Conservation (phyloP, 768 basidiomycete species). For the Suillus bovinus region DNA sequence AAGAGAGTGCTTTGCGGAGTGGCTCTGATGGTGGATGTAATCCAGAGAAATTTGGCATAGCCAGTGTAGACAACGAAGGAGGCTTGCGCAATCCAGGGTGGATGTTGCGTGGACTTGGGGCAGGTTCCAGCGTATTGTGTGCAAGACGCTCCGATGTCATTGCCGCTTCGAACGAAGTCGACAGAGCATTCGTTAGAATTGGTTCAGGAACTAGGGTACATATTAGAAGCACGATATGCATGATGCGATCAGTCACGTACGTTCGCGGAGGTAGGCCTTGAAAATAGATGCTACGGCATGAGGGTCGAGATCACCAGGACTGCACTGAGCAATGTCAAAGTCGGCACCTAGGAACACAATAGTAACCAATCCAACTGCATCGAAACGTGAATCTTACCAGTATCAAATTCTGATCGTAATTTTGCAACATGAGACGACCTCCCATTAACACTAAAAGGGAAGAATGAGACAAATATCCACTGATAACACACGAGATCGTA, state of each 20-base stretch:
- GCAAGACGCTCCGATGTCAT: slow-evolving; percentile 53
- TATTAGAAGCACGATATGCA: slow-evolving; percentile 4
- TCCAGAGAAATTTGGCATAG: slow-evolving; percentile 65
- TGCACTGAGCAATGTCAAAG: slow-evolving; percentile 75
- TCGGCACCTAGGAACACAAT: slow-evolving; percentile 65
- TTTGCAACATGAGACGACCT: slow-evolving; percentile 78
- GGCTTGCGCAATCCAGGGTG: slow-evolving; percentile 61
- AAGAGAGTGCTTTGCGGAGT: slow-evolving; percentile 57
- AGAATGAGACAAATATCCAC: slow-evolving; percentile 11
- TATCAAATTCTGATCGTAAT: slow-evolving; percentile 80
- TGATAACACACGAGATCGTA: slow-evolving; percentile 35
- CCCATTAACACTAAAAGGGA: slow-evolving; percentile 67
- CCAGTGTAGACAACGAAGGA: slow-evolving; percentile 77
- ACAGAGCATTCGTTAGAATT: slow-evolving; percentile 71
- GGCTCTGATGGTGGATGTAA: slow-evolving; percentile 61
- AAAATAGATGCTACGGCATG: slow-evolving; percentile 93
- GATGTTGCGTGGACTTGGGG: slow-evolving; percentile 41
- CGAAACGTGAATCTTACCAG: slow-evolving; percentile 43
- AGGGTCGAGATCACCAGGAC: slow-evolving; percentile 88
- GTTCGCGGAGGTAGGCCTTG: slow-evolving; percentile 89
- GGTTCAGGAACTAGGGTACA: slow-evolving; percentile 73
- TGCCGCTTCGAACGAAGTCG: slow-evolving; percentile 78
- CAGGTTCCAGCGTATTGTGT: slow-evolving; percentile 26
- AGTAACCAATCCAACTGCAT: slow-evolving; percentile 10
- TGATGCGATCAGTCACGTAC: slow-evolving; percentile 50